phyloP scores from a whole-genome alignment of 2,329 filamentous ascomycete genomes.

The Xylariaceae sp. region DNA sequence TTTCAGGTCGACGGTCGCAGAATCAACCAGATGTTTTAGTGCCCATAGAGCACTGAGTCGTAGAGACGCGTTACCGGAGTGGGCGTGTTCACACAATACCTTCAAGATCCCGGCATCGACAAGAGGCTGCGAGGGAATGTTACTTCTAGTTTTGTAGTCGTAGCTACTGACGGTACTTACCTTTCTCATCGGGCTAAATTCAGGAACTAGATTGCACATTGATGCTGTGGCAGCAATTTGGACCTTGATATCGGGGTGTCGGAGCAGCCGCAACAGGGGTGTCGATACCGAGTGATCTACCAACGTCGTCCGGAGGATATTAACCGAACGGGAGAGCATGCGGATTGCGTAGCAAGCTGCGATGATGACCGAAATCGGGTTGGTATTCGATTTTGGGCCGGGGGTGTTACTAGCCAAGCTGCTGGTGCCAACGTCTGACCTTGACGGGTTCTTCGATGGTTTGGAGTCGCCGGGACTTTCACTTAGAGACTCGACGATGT shows the following conservation, averaged over 20 bases:
- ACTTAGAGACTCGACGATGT: slow-evolving; percentile 78
- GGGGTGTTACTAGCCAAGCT: slow-evolving; percentile 32
- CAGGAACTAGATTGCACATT: slow-evolving; percentile 81
- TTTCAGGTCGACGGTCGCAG: slow-evolving; percentile 71
- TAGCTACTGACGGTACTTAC: slow-evolving; percentile 53
- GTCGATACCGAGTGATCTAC: slow-evolving; percentile 82
- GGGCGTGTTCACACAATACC: slow-evolving; percentile 80
- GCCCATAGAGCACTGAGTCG: slow-evolving; percentile 90
- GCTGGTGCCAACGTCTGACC: not conserved
- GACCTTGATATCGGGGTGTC: slow-evolving; percentile 74
- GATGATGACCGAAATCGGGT: slow-evolving; percentile 76
- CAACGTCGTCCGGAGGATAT: slow-evolving; percentile 79
- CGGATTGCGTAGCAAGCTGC: slow-evolving; percentile 83
- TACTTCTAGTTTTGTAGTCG: slow-evolving; percentile 5
- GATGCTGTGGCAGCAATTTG: slow-evolving; percentile 84
- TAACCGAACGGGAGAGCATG: slow-evolving; percentile 82
- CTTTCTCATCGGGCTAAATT: slow-evolving; percentile 89
- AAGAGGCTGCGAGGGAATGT: slow-evolving; percentile 58
- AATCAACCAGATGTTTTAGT: slow-evolving; percentile 84
- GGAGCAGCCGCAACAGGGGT: slow-evolving; percentile 76
- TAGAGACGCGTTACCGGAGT: slow-evolving; percentile 76
- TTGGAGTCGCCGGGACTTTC: slow-evolving; percentile 57
- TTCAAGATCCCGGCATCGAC: slow-evolving; percentile 74
- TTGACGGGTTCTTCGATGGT: slow-evolving; percentile 43
- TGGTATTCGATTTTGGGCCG: slow-evolving; percentile 63